Conservation (phyloP, 1,139 yeast species). For the Barnettozyma hawaiiensis region DNA sequence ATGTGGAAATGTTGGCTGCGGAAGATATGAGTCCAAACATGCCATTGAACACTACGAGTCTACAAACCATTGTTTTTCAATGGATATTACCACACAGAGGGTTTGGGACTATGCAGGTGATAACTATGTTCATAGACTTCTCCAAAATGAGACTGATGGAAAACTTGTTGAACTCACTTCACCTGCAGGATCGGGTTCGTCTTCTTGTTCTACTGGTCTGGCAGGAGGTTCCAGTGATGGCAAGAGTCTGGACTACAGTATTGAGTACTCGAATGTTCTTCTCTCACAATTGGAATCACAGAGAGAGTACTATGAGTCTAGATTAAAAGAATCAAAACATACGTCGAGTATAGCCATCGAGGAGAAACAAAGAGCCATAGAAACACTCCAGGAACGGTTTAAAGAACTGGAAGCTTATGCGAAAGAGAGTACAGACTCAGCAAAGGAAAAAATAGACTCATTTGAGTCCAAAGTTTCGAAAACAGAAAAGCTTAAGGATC, state of each 20-base stretch:
- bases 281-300: conserved; percentile 86
- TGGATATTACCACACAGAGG: conserved; percentile 80
- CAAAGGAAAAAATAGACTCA: conserved; percentile 23
- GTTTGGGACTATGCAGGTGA: conserved; percentile 97
- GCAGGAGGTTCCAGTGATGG: conserved; percentile 25
- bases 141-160: conserved; percentile 83
- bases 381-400: conserved; percentile 20
- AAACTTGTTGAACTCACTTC: conserved; percentile 65
- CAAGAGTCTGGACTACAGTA: conserved; percentile 50
- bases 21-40: conserved; percentile 83
- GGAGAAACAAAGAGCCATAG: conserved; percentile 32
- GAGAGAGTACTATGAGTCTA: conserved; percentile 72
- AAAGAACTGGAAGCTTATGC: conserved; percentile 22
- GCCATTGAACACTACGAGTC: conserved; percentile 74
- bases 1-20: conserved; percentile 89
- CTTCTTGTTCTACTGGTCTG: conserved; percentile 13
- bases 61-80: conserved; percentile 86
- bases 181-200: conserved; percentile 9
- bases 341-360: conserved; percentile 24
- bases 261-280: conserved; percentile 75
- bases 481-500: conserved; percentile 26
- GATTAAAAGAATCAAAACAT: conserved; percentile 35
- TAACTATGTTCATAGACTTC: conserved; percentile 79
- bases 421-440: conserved; percentile 13
- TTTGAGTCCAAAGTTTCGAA: conserved; percentile 31